Base-by-base conservation (phyloP, 805 yeast genomes). In the Suhomyces kilbournensis region DNA sequence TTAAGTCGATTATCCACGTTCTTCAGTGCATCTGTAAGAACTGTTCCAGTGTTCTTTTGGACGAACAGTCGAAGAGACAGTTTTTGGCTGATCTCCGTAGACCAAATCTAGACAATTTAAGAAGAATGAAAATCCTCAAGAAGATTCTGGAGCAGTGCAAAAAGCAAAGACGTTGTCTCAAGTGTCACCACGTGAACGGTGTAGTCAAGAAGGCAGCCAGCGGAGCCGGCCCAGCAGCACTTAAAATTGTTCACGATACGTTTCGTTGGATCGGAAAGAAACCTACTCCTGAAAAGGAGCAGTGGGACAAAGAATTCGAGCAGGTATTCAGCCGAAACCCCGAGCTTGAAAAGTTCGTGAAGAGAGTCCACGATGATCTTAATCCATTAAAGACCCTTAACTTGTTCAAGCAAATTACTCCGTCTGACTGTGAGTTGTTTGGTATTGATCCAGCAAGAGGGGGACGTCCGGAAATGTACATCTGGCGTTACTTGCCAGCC, bases 401-500 rank as follows among this genome's bases (percentile, higher is more conserved):
- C 59, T 72, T 94, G 52, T 94, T 94, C 77, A 89, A 90, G 66
- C 94, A 86, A 67, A 85, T 94, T 26, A 70, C 81, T 40, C 92
- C 97, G 0, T 80, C 82, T 44, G 99, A 94, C 64, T 92, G 97
- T 72, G 97, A 93, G 69, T 77, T 94, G 17, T 73, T 94, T 30
- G 99, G 99, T 51, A 83, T 94, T 50, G 94, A 94, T 63, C 82
- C 97, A 0, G 80, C 89, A 3, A 81, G 84, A 60, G 90, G 91
- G 38, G 97, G 97, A 46, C 80, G 97, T 59, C 99, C 98, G 4
- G 98, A 93, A 71, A 90, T 88, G 79, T 94, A 92, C 68, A 83
- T 94, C 39, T 94, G 99, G 99, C 82, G 96, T 65, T 94, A 92
- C 66, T 79, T 94, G 50, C 99, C 99, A 0, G 98, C 98, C 0